Evolutionary conservation across 768 basidiomycete genomes (phyloP), one percentile per base, ranked within the genome.

Genomic region (Chiua virens): DNA sequence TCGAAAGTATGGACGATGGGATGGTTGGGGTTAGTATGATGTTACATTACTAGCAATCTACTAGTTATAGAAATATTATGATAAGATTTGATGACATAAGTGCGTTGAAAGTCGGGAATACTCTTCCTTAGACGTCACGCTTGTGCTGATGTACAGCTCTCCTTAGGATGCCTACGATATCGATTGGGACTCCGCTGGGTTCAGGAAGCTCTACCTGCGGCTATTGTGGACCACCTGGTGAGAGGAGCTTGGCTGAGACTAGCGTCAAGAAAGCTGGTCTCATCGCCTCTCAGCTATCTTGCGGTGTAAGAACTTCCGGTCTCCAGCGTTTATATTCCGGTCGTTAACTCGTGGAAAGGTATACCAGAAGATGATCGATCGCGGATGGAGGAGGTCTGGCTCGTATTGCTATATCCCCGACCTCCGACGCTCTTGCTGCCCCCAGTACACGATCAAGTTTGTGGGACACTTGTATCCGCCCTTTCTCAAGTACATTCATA

Each of bases 361-460:
- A 18, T 92, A 92, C 68, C 89, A 91, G 62, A 73, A 69, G 57
- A 89, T 92, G 88, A 85, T 92, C 56, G 85, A 92, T 69, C 78
- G 85, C 18, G 89, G 90, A 22, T 93, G 90, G 90, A 80, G 91
- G 47, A 79, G 91, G 53, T 89, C 88, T 49, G 89, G 89, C 71
- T 75, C 73, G 25, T 94, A 85, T 70, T 85, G 91, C 61, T 98
- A 98, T 69, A 92, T 90, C 55, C 94, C 94, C 5, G 85, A 95
- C 67, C 74, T 95, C 68, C 79, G 74, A 55, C 66, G 70, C 6
- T 87, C 92, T 10, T 98, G 96, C 65, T 98, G 96, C 65, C 92
- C 95, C 1, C 89, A 93, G 58, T 96, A 97, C 65, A 92, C 96
- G 4, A 98, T 98, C 67, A 90, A 82, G 92, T 89, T 59, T 49